These are phyloP conservation scores for Hansenula anomala DNA, from an alignment of 1,139 yeast genomes.

Conservation along the genomic window DNA sequence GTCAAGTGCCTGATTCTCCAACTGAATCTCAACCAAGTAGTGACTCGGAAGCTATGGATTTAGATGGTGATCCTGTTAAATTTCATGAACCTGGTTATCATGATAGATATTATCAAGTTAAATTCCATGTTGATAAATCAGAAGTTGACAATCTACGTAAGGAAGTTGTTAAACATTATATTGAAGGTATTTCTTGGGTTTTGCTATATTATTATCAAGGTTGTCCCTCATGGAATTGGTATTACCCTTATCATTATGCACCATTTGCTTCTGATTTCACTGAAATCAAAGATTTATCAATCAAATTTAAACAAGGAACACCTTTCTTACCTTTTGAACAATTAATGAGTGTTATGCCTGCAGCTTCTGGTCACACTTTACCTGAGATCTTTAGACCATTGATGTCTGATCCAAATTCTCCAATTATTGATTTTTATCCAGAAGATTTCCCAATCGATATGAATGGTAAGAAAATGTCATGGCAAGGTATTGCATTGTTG, in stretches of 20 bases:
- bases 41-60: slow-evolving; percentile 23
- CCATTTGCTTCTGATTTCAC: slow-evolving; percentile 91
- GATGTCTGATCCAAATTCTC: slow-evolving; percentile 78
- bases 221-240: slow-evolving; percentile 99
- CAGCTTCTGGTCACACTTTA: slow-evolving; percentile 88
- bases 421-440: slow-evolving; percentile 89
- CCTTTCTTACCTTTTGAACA: slow-evolving; percentile 96
- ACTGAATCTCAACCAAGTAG: slow-evolving; percentile 12
- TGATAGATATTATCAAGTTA: slow-evolving; percentile 72
- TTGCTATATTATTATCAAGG: slow-evolving; percentile 92
- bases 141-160: slow-evolving; percentile 54
- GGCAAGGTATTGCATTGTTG: slow-evolving; percentile 90
- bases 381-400: slow-evolving; percentile 81
- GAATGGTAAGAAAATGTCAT: slow-evolving; percentile 92
- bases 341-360: slow-evolving; percentile 95
- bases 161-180: slow-evolving; percentile 65
- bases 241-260: slow-evolving; percentile 94
- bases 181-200: slow-evolving; percentile 97
- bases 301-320: slow-evolving; percentile 61
- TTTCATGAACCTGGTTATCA: slow-evolving; percentile 87
- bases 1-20: slow-evolving; percentile 16
- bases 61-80: slow-evolving; percentile 55
- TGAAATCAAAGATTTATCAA: slow-evolving; percentile 52
- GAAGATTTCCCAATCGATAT: slow-evolving; percentile 85
- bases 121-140: slow-evolving; percentile 55